phyloP scores from a whole-genome alignment of 805 yeast species.

The Wickerhamiella alocasiicola region DNA sequence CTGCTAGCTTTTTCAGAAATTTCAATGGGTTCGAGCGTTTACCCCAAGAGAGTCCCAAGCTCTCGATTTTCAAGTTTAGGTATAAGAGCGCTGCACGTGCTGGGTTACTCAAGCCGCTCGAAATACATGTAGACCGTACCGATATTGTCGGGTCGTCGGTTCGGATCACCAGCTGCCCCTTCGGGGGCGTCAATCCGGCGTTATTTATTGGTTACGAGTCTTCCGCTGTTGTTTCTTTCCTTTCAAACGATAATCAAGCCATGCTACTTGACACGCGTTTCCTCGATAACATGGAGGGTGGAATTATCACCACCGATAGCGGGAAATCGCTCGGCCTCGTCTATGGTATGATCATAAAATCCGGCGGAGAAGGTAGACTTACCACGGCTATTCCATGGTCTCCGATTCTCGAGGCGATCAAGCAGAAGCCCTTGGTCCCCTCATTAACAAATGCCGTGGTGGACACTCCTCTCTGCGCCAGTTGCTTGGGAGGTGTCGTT shows the following conservation, averaged over 20 bases:
- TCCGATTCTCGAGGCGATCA: slow-evolving; percentile 12
- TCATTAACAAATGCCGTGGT: background rate
- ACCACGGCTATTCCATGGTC: slow-evolving; percentile 25
- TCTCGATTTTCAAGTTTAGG: slow-evolving; percentile 14
- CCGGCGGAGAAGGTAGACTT: slow-evolving; percentile 26
- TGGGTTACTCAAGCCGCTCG: slow-evolving; percentile 1
- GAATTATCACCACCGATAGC: slow-evolving; percentile 14
- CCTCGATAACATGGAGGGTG: slow-evolving; percentile 30
- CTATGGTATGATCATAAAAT: slow-evolving; percentile 22
- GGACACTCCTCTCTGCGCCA: background rate
- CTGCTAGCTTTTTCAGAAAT: background rate
- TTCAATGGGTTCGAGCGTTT: slow-evolving; percentile 13
- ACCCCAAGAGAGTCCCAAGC: slow-evolving; percentile 11
- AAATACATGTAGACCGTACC: background rate
- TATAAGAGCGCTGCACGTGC: background rate
- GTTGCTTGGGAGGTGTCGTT: slow-evolving; percentile 11
- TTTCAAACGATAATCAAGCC: slow-evolving; percentile 6
- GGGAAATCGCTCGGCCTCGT: slow-evolving; percentile 22
- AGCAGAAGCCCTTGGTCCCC: background rate
- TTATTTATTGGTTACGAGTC: slow-evolving; percentile 25
- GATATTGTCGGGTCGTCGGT: slow-evolving; percentile 3
- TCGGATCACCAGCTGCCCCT: slow-evolving; percentile 24
- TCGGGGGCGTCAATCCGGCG: slow-evolving; percentile 26
- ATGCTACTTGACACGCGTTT: slow-evolving; percentile 25
- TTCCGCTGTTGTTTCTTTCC: slow-evolving; percentile 22